Base-by-base conservation (phyloP, 768 basidiomycete genomes). In the Suillus ampliporus region DNA sequence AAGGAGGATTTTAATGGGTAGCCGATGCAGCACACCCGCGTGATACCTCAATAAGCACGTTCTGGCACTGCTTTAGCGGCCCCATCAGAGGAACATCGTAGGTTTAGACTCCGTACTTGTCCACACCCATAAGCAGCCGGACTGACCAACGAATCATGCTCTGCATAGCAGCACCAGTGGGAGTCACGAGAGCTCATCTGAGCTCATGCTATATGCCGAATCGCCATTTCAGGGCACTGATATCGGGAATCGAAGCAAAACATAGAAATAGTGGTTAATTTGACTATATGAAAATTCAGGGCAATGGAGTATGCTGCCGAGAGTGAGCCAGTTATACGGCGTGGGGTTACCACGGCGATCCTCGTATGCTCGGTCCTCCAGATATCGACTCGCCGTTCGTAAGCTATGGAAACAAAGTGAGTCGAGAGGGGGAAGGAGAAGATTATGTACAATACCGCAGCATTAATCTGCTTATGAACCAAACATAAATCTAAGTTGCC, bases 381-480 rank as follows among this genome's bases (percentile, higher is more conserved):
- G 73, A 67, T 26, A 76, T 63, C 19, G 67, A 71, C 46, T 72
- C 75, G 26, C 75, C 75, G n/a, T 65, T 77, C 6, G 72, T 65
- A 19, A 76, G 73, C 75, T 76, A 60, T 2, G 19, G 17, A 13
- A 35, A 57, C 21, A 9, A 48, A 66, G 65, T 58, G 2, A 65
- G 60, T 61, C 46, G 6, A 41, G 21, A 26, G 4, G 38, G 11
- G 19, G 26, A 5, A 58, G 7, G 57, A 48, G 10, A 37, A 46
- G 14, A 38, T 10, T 11, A 13, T n/a, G 44, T 1, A 63, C 74
- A 34, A 13, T 60, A 76, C 75, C 65, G 64, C 76, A 48, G 53
- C 62, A 57, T 52, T 65, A 54, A 76, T 76, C 31, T 76, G 75
- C 61, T 77, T 73, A 62, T 76, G 75, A 58, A 75, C 65, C 57